A percentile compares a stretch with the other conserved stretches of the same genome.
These are phyloP conservation scores for Pseudocercospora eumusae DNA, from an alignment of 2,329 filamentous ascomycete species.

Conservation along the genomic window DNA sequence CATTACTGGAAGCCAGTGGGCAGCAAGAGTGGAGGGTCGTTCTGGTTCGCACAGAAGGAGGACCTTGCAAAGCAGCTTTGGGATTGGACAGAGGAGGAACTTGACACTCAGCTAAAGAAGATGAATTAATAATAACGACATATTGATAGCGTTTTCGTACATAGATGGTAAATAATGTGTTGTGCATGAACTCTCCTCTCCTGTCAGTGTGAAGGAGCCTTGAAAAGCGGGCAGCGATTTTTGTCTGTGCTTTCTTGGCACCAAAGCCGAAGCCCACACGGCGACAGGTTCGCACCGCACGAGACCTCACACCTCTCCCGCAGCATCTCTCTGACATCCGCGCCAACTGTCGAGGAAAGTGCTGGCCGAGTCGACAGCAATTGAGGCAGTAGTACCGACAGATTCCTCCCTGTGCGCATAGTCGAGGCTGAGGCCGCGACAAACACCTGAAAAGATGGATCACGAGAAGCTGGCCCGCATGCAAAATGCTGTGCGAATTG, in stretches of 20 bases:
- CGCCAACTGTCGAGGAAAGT: constrained; percentile 30
- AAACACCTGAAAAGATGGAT: constrained; percentile 55
- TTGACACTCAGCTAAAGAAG: constrained; percentile 29
- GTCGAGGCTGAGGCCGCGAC: constrained; percentile 18
- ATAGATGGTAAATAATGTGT: background rate
- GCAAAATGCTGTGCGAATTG: constrained; percentile 68
- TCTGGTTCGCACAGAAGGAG: constrained; percentile 30
- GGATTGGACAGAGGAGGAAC: constrained; percentile 42
- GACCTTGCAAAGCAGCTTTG: constrained; percentile 41
- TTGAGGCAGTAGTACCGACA: constrained; percentile 24
- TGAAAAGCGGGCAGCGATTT: background rate
- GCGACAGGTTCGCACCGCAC: background rate
- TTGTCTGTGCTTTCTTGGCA: constrained; percentile 2
- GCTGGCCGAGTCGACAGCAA: constrained; percentile 27
- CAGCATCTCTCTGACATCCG: constrained; percentile 13
- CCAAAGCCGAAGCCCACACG: background rate
- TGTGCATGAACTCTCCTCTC: background rate
- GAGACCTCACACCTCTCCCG: constrained; percentile 3
- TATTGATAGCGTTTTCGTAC: background rate
- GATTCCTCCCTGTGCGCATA: constrained; percentile 5
- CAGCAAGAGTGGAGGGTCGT: constrained; percentile 24
- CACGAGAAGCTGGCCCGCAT: constrained; percentile 66
- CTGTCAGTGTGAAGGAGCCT: background rate
- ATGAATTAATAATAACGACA: constrained; percentile 12
- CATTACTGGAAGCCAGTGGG: constrained; percentile 34